Base-by-base conservation (phyloP, 1,139 yeast species). In the Diutina mesorugosa region DNA sequence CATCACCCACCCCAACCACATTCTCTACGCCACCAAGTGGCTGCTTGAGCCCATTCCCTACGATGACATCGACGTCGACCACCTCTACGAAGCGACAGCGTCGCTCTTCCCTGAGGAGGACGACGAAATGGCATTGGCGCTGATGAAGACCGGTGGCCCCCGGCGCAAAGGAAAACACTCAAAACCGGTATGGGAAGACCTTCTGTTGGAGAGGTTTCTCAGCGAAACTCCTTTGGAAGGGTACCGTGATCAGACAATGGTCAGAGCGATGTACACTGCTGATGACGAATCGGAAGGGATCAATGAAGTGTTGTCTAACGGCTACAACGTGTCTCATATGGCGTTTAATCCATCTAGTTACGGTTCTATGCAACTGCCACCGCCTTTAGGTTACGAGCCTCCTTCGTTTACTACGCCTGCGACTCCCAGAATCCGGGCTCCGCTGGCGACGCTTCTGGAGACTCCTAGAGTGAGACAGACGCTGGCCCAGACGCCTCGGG, bases 11-110 rank as follows among this genome's bases (percentile, higher is more conserved):
- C 68, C 73, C 46, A 73, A 74, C 64, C 77, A 72, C 59, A 77
- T 74, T 18, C 61, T 73, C 1, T 73, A 71, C 58, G 71, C 73
- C 68, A 79, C 74, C 58, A 67, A 70, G 52, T 76, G 80, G 80
- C 66, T 66, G 30, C 76, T 74, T 56, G 76, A 71, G 8, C 70
- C 73, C 4, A 69, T 76, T 41, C 74, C 78, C 0, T 74, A 66
- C 58, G 77, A 74, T 59, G 78, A 73, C 56, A 73, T 76, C 30
- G 79, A 76, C 57, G 73, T 78, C 21, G 70, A 67, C 21, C 62
- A 67, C 4, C 65, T 76, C 16, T 61, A 72, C 38, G 78, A 75
- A 38, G 74, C 76, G 4, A 72, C 77, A 1, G 61, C 72, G 14
- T 64, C 59, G 48, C 60, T 73, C 45, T 74, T 73, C 59, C 78